phyloP scores from a whole-genome alignment of 2,329 filamentous ascomycete genomes.

The Phaeoacremonium minimum region DNA sequence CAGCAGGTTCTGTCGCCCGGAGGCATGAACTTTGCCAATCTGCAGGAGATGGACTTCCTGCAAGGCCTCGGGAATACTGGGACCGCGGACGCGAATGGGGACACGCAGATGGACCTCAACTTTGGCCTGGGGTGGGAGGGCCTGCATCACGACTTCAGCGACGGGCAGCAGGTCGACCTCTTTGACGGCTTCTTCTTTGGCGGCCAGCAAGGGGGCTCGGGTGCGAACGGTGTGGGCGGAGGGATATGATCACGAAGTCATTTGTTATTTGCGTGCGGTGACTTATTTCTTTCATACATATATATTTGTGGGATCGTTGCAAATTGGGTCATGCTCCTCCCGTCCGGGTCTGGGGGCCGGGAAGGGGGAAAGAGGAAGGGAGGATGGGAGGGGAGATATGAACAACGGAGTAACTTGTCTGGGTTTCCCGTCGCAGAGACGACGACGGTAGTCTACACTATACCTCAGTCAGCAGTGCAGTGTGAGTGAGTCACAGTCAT shows the following conservation, averaged over 20 bases:
- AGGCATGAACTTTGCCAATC: constrained; percentile 35
- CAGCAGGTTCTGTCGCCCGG: constrained; percentile 12
- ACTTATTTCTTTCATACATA: no score
- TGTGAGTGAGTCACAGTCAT: no score
- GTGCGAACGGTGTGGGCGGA: constrained; percentile 16
- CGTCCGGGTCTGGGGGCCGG: no score
- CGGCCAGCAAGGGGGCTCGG: constrained; percentile 36
- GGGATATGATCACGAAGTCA: constrained; percentile 3
- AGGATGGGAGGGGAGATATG: no score
- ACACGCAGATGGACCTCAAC: constrained; percentile 57
- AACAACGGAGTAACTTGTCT: no score
- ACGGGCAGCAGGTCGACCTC: constrained; percentile 57
- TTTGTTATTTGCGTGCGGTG: no score
- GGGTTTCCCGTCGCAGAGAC: no score
- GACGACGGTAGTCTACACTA: no score
- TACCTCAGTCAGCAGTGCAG: no score
- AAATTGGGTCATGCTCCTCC: no score
- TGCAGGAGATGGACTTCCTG: constrained; percentile 51
- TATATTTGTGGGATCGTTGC: no score
- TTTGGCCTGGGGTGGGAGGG: constrained; percentile 63
- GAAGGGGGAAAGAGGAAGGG: no score
- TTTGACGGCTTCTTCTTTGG: constrained; percentile 75
- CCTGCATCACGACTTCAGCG: constrained; percentile 58
- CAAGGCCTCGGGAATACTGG: constrained; percentile 32
- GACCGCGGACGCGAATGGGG: constrained; percentile 23